These are phyloP conservation scores for Pseudozyma sp. DNA, from an alignment of 1,284 basidiomycete genomes.

Conservation along the genomic window DNA sequence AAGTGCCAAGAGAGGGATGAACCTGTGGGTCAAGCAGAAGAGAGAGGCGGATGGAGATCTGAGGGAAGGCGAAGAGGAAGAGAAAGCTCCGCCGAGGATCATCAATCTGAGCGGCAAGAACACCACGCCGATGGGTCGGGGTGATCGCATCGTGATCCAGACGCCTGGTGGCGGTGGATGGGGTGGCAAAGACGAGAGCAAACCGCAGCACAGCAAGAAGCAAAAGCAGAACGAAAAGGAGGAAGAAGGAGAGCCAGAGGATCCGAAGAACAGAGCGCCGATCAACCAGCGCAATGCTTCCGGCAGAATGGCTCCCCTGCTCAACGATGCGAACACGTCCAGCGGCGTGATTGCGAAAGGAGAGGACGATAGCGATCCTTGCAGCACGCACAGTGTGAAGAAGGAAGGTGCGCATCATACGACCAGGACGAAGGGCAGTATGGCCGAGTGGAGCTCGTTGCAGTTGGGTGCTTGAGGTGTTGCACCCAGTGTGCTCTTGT, in stretches of 20 bases:
- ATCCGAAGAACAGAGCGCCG: slow-evolving; percentile 10
- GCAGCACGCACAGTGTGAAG: slow-evolving; percentile 21
- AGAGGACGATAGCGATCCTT: slow-evolving; percentile 15
- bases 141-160: slow-evolving; percentile 82
- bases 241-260: background rate
- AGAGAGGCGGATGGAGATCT: slow-evolving; percentile 79
- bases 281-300: slow-evolving; percentile 47
- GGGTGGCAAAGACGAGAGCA: slow-evolving; percentile 71
- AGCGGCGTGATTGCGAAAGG: slow-evolving; percentile 33
- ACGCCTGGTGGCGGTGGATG: slow-evolving; percentile 94
- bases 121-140: slow-evolving; percentile 85
- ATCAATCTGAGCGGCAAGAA: slow-evolving; percentile 92
- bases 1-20: slow-evolving; percentile 80
- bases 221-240: background rate
- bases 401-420: slow-evolving; percentile 24
- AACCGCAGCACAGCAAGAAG: background rate
- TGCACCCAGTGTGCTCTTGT: background rate
- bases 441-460: slow-evolving; percentile 54
- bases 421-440: slow-evolving; percentile 49
- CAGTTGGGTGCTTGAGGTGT: slow-evolving; percentile 49
- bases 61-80: slow-evolving; percentile 43
- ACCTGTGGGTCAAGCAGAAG: slow-evolving; percentile 87
- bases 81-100: slow-evolving; percentile 71
- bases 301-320: slow-evolving; percentile 43
- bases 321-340: slow-evolving; percentile 29